Base-by-base conservation (phyloP, 2,329 filamentous ascomycete genomes). In the Cordyceps cateniannulata region DNA sequence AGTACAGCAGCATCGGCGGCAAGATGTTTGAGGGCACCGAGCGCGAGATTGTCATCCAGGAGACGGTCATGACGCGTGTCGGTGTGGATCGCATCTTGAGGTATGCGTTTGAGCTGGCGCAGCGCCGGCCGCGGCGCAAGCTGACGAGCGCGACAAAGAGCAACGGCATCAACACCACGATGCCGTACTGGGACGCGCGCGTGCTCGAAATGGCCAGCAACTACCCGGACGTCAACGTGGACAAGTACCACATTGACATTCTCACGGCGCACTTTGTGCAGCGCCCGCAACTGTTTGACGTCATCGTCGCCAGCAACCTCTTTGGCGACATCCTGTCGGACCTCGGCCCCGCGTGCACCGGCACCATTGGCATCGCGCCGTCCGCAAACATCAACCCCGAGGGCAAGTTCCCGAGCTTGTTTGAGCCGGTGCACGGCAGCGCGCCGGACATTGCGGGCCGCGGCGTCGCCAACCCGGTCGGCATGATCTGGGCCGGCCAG, bases 361-460 rank as follows among this genome's bases (percentile, higher is more conserved):
- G 88, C 0, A 86, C 83, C 0, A 90, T 91, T 65, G 87, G 88
- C 1, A 89, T 91, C 59, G 88, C 87, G 0, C 87, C 88, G 0
- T 89, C 87, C 0, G 83, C 79, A 32, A 90, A 89, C 65, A 77
- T 90, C 9, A 86, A 90, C 65, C 86, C 87, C 0, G 71, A 71
- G 0, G 66, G 80, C 69, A 40, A 78, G 64, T 70, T 82, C 67
- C 66, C 84, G 62, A 81, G 77, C 35, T 79, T 91, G 66, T 91
- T 90, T 69, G 88, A 91, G 75, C 88, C 88, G 4, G 89, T 91
- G 59, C 88, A 91, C 70, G 88, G 87, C 77, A 83, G 69, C 57
- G 89, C 88, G 2, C 88, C 89, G 12, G 88, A 91, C 66, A 91
- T 91, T 65, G 84, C 85, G 8, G 88, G 88, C 61, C 81, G 88